These are phyloP conservation scores for Tuber umbilicatum DNA, from an alignment of 495 filamentous ascomycete species.

Conservation along the genomic window DNA sequence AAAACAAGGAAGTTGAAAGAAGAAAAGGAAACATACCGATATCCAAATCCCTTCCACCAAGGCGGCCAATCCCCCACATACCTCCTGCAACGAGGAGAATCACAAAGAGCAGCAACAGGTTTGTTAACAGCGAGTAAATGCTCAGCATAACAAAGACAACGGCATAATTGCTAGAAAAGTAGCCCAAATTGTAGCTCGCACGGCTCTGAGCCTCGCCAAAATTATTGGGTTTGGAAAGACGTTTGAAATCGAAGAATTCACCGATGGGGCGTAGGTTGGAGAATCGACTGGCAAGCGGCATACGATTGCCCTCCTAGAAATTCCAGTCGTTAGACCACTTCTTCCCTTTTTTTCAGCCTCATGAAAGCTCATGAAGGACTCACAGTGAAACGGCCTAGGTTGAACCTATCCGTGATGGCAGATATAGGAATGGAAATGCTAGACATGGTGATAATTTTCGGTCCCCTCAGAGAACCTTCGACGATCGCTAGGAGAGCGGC, in stretches of 20 bases:
- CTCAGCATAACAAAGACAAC: conserved; percentile 87
- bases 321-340: background rate
- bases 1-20: background rate
- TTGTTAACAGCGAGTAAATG: conserved; percentile 90
- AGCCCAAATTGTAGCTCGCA: conserved; percentile 91
- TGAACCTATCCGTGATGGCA: conserved; percentile 79
- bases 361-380: background rate
- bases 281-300: conserved; percentile 67
- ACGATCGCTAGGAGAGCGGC: conserved; percentile 5
- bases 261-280: conserved; percentile 84
- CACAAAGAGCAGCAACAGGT: conserved; percentile 75
- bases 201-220: conserved; percentile 87
- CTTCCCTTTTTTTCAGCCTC: background rate
- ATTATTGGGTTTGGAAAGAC: conserved; percentile 83
- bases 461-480: conserved; percentile 16
- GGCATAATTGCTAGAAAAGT: conserved; percentile 98
- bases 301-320: conserved; percentile 59
- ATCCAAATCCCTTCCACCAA: conserved; percentile 80
- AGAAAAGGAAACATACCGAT: conserved; percentile 49
- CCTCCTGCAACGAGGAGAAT: conserved; percentile 78
- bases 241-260: conserved; percentile 94
- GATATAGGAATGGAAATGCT: conserved; percentile 87
- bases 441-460: conserved; percentile 56
- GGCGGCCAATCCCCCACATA: conserved; percentile 81
- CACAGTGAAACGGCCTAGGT: conserved; percentile 56